Evolutionary conservation across 164 flowering plant species (phyloP).

Genomic region (Umbilicus rupestris): DNA sequence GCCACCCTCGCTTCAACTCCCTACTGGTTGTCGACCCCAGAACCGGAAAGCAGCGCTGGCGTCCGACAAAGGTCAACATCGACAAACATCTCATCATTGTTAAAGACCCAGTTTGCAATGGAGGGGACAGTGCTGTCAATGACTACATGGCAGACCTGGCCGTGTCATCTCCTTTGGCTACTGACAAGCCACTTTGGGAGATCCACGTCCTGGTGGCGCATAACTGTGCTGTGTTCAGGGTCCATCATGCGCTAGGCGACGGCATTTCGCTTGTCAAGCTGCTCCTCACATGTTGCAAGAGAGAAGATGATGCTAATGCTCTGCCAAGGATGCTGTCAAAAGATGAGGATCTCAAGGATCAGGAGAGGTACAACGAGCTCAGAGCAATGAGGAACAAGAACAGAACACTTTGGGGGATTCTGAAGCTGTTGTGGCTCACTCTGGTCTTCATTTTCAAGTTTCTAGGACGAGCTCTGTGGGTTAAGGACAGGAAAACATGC

Average conservation of each 20-base stretch:
- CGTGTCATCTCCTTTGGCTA: conserved; percentile 30
- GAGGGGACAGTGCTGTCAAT: conserved; percentile 16
- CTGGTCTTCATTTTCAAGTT: conserved; percentile 28
- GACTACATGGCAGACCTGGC: conserved; percentile 47
- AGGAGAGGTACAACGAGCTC: not conserved
- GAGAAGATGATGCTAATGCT: conserved; percentile 18
- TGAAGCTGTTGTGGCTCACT: conserved; percentile 26
- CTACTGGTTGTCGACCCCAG: conserved; percentile 32
- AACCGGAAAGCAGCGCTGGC: conserved; percentile 42
- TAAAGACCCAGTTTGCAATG: not conserved
- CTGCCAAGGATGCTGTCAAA: conserved; percentile 13
- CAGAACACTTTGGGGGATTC: conserved; percentile 14
- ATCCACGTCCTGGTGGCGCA: conserved; percentile 37
- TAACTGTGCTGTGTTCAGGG: conserved; percentile 29
- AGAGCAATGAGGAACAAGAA: conserved; percentile 2
- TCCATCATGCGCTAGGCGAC: conserved; percentile 69
- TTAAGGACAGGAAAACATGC: conserved; percentile 31
- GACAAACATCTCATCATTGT: conserved; percentile 35
- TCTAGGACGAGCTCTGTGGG: conserved; percentile 25
- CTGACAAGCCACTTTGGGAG: conserved; percentile 63
- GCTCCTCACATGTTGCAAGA: conserved; percentile 28
- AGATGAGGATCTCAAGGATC: not conserved
- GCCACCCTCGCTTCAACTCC: conserved; percentile 15
- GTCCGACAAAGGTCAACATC: conserved; percentile 27
- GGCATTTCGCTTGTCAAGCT: conserved; percentile 61